A percentile compares a stretch with the other conserved stretches of the same genome.
phyloP scores from a whole-genome alignment of 1,284 basidiomycete species.

The Puccinia brachypodii region DNA sequence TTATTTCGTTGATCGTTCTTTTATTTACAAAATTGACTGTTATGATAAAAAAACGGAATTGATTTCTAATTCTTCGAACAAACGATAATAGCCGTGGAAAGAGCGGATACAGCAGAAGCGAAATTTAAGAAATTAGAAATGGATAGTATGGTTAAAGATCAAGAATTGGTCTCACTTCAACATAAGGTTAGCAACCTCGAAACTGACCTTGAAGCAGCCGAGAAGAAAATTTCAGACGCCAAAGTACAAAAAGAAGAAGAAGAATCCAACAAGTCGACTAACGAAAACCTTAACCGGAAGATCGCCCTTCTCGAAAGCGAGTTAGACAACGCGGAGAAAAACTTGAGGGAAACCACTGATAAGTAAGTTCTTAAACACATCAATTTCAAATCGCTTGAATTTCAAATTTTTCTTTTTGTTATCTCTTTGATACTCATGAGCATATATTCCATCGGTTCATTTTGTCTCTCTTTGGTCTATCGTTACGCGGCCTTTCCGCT shows the following conservation, averaged over 20 bases:
- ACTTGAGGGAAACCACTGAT: slow-evolving; percentile 92
- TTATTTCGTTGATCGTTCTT: neutral
- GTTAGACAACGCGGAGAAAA: slow-evolving; percentile 93
- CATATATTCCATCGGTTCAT: neutral
- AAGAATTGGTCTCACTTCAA: slow-evolving; percentile 79
- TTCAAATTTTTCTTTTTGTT: neutral
- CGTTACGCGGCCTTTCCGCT: neutral
- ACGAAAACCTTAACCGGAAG: slow-evolving; percentile 78
- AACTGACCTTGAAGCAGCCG: slow-evolving; percentile 72
- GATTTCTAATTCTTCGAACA: neutral
- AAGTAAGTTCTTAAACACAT: slow-evolving; percentile 68
- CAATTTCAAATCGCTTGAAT: neutral
- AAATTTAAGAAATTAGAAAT: slow-evolving; percentile 67
- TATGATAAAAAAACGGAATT: neutral
- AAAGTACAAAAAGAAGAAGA: slow-evolving; percentile 73
- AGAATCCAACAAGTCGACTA: slow-evolving; percentile 71
- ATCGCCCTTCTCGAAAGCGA: slow-evolving; percentile 91
- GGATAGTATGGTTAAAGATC: slow-evolving; percentile 76
- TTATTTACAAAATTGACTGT: neutral
- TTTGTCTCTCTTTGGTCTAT: neutral
- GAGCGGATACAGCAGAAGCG: slow-evolving; percentile 56
- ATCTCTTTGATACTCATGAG: neutral
- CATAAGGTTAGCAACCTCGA: slow-evolving; percentile 75
- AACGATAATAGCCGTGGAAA: slow-evolving; percentile 51
- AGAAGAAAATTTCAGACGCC: slow-evolving; percentile 69